Conservation (phyloP, 495 filamentous ascomycete genomes). For the Pyronema omphalodes region DNA sequence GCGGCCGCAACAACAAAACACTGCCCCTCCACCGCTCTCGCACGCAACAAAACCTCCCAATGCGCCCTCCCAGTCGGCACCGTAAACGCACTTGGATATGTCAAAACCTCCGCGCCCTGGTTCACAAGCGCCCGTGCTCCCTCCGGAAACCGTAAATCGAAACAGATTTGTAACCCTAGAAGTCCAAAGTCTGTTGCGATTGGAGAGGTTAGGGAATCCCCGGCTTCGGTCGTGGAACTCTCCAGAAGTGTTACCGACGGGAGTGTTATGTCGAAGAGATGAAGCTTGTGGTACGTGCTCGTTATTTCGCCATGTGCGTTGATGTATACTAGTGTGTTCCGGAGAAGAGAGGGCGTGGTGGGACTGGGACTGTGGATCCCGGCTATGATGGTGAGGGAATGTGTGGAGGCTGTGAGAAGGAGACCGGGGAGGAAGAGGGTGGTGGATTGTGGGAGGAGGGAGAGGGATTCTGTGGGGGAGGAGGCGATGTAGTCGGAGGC, state of each 20-base stretch:
- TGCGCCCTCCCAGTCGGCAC: slow-evolving; percentile 71
- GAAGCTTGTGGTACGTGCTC: slow-evolving; percentile 57
- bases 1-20: slow-evolving; percentile 76
- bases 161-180: slow-evolving; percentile 69
- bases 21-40: slow-evolving; percentile 81
- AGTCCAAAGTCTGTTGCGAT: slow-evolving; percentile 55
- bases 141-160: slow-evolving; percentile 79
- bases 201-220: slow-evolving; percentile 33
- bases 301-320: slow-evolving; percentile 41
- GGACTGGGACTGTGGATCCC: slow-evolving; percentile 76
- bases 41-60: slow-evolving; percentile 60
- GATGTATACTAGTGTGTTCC: slow-evolving; percentile 45
- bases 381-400: slow-evolving; percentile 57
- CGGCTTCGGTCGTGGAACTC: slow-evolving; percentile 25
- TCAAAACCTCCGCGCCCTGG: slow-evolving; percentile 54
- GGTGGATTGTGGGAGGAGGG: slow-evolving; percentile 37
- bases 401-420: slow-evolving; percentile 40
- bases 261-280: slow-evolving; percentile 48
- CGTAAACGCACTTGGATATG: slow-evolving; percentile 84
- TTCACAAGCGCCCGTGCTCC: slow-evolving; percentile 46
- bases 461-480: slow-evolving; percentile 43
- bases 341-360: slow-evolving; percentile 23
- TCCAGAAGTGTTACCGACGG: slow-evolving; percentile 17
- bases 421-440: slow-evolving; percentile 55
- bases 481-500: slow-evolving; percentile 72